phyloP scores from a whole-genome alignment of 1,139 yeast species.

The Lodderomyces parapsilosis region DNA sequence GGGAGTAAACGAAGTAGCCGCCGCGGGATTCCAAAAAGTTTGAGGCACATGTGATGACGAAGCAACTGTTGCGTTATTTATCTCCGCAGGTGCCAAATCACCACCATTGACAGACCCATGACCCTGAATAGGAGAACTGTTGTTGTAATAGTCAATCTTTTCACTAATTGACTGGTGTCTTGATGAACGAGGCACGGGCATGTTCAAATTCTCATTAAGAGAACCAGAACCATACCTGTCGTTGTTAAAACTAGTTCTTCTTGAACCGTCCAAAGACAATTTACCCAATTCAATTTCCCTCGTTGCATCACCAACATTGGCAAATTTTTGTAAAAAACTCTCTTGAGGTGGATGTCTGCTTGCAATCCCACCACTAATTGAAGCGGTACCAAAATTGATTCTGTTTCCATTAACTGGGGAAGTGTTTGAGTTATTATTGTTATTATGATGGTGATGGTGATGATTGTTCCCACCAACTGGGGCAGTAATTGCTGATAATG shows the following conservation, averaged over 20 bases:
- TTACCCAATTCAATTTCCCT: constrained; percentile 59
- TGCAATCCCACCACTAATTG: constrained; percentile 59
- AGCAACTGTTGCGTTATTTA: not conserved
- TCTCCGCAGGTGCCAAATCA: constrained; percentile 24
- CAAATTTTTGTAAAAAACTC: constrained; percentile 62
- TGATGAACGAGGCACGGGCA: constrained; percentile 37
- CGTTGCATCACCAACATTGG: constrained; percentile 78
- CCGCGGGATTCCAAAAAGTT: constrained; percentile 66
- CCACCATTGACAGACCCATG: constrained; percentile 36
- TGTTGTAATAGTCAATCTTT: constrained; percentile 59
- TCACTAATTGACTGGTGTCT: constrained; percentile 64
- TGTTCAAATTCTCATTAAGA: constrained; percentile 50
- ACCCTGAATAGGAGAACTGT: constrained; percentile 50
- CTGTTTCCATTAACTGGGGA: constrained; percentile 13
- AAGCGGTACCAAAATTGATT: constrained; percentile 55
- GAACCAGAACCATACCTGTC: constrained; percentile 28
- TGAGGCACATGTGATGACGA: constrained; percentile 25
- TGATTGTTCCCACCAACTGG: constrained; percentile 33
- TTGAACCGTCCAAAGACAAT: constrained; percentile 27
- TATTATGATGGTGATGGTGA: no score
- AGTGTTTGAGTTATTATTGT: constrained; percentile 7
- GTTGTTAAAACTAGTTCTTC: constrained; percentile 51
- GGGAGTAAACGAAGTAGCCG: constrained; percentile 60
- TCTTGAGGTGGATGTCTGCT: constrained; percentile 49
- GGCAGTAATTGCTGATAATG: constrained; percentile 48